These are phyloP conservation scores for Backusella circina DNA, from an alignment of 192 early-diverging fungal genomes.

Conservation along the genomic window DNA sequence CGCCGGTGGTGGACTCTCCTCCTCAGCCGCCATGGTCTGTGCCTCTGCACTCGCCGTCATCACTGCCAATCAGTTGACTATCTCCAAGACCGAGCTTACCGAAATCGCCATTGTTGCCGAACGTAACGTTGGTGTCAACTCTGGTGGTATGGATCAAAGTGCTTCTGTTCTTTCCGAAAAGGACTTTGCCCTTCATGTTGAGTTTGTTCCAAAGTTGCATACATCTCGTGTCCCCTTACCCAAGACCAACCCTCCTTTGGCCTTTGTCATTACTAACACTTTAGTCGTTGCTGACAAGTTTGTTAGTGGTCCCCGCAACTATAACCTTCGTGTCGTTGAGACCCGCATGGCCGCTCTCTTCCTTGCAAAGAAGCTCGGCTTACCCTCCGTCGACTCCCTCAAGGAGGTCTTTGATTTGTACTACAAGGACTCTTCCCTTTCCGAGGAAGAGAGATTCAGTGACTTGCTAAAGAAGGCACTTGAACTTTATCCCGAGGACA, in stretches of 20 bases:
- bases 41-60: slow-evolving; percentile 69
- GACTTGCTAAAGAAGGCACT: slow-evolving; percentile 21
- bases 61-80: slow-evolving; percentile 40
- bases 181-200: slow-evolving; percentile 69
- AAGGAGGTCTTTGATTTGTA: slow-evolving; percentile 45
- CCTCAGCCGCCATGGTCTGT: slow-evolving; percentile 80
- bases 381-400: slow-evolving; percentile 34
- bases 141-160: slow-evolving; percentile 86
- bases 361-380: slow-evolving; percentile 48
- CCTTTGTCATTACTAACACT: slow-evolving; percentile 89
- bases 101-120: slow-evolving; percentile 77
- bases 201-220: slow-evolving; percentile 71
- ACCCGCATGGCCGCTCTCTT: slow-evolving; percentile 74
- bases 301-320: slow-evolving; percentile 79
- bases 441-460: slow-evolving; percentile 19
- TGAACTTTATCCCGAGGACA: slow-evolving; percentile 29
- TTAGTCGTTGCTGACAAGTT: slow-evolving; percentile 83
- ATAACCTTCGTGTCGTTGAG: slow-evolving; percentile 94
- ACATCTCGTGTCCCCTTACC: slow-evolving; percentile 65
- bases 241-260: slow-evolving; percentile 38
- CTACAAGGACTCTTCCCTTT: slow-evolving; percentile 28
- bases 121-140: slow-evolving; percentile 74
- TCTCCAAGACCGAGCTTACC: slow-evolving; percentile 53
- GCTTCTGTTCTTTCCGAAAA: slow-evolving; percentile 75
- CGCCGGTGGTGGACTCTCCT: slow-evolving; percentile 77